Conservation (phyloP, 2,329 filamentous ascomycete species). For the Mycosphaerella sp. region DNA sequence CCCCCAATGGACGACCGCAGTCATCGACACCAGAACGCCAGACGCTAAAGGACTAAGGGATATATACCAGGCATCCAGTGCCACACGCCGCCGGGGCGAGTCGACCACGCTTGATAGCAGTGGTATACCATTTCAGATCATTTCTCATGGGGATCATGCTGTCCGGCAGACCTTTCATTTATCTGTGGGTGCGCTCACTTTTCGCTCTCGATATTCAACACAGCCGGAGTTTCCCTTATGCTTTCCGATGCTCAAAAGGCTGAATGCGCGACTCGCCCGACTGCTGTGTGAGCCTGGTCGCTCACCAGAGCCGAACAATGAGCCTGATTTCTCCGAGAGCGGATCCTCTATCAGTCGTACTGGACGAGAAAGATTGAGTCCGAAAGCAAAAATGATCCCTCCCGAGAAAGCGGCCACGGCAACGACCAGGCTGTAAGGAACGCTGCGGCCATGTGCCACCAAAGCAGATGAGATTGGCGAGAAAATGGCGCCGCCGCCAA, state of each 20-base stretch:
- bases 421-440: conserved; percentile 49
- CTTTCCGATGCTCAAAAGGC: conserved; percentile 29
- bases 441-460: conserved; percentile 36
- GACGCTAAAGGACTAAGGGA: neutral
- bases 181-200: conserved; percentile 6
- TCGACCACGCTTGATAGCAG: neutral
- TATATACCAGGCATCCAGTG: neutral
- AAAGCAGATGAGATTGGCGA: conserved; percentile 51
- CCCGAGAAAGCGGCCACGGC: conserved; percentile 48
- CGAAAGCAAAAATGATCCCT: conserved; percentile 50
- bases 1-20: neutral
- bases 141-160: neutral
- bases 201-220: conserved; percentile 26
- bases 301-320: conserved; percentile 3
- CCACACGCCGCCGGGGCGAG: neutral
- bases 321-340: conserved; percentile 22
- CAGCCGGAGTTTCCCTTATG: conserved; percentile 16
- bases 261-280: conserved; percentile 29
- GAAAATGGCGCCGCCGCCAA: conserved; percentile 50
- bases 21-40: neutral
- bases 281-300: conserved; percentile 28
- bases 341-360: conserved; percentile 45
- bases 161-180: neutral
- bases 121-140: neutral
- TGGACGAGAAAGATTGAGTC: conserved; percentile 45